Base-by-base conservation (phyloP, 192 early-diverging fungal genomes). In the Tieghemiomyces parasiticus region DNA sequence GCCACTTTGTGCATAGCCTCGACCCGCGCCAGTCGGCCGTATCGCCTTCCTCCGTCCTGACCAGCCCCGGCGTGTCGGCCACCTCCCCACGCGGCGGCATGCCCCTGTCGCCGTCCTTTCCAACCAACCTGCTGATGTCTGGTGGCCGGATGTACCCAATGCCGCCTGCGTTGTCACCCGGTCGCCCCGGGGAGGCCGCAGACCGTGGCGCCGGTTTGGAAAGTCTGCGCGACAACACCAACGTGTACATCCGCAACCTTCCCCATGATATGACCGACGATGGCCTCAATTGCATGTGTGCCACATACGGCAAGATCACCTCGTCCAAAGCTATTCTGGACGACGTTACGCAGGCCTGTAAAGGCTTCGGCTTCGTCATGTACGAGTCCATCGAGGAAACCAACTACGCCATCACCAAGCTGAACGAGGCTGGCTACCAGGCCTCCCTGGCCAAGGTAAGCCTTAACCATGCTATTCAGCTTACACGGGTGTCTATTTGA, bases 341-440 rank as follows among this genome's bases (percentile, higher is more conserved):
- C 67, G 80, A 83, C 49, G 71, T 71, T n/a, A 83, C 86, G 2
- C 80, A 80, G 20, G 79, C 83, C 61, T 92, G 91, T 65, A 91
- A 90, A 67, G 89, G 89, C 3, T 93, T 87, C 69, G 91, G 91
- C 12, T 93, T 93, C 64, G 85, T 88, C 29, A 85, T 88, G 79
- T 93, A 85, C 71, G 78, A 83, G 45, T 81, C 76, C 1, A 81
- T 74, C 25, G 77, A 75, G 13, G 78, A 87, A 56, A 85, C 87
- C 0, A 61, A 73, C 28, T 29, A 58, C 14, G 89, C 89, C 25
- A 87, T 93, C 60, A 71, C 74, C 47, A 88, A 76, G 22, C 71
- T 93, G 25, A 78, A 72, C 28, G 66, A 66, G 4, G 60, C 74
- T 61, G 89, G 87, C 6, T 74, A 80, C 38, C 80, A 84, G 59